Conservation (phyloP, 2,329 filamentous ascomycete genomes). For the Aspergillus fischeri region DNA sequence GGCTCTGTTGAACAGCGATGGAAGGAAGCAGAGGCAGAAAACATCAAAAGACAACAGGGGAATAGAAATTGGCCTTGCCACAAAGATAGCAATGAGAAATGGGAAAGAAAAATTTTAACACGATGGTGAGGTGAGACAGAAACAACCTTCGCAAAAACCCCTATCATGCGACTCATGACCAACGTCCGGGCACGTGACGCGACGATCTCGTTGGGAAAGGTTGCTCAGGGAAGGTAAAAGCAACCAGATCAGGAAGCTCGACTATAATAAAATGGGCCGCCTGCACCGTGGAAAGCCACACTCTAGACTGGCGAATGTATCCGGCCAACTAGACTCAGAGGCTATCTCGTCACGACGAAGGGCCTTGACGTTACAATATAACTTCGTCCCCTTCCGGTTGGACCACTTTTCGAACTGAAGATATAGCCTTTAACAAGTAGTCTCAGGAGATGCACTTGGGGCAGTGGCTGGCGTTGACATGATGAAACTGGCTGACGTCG, state of each 20-base stretch:
- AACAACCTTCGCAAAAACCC: conserved; percentile 29
- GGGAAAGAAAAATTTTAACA: conserved; percentile 7
- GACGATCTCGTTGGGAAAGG: conserved; percentile 9
- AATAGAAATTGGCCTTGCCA: conserved; percentile 7
- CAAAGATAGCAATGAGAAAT: conserved; percentile 13
- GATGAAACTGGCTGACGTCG: background rate
- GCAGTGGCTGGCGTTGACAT: background rate
- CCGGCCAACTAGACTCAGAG: background rate
- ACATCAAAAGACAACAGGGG: conserved; percentile 3
- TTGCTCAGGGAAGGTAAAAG: conserved; percentile 3
- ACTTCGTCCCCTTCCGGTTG: background rate
- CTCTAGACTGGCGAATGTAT: background rate
- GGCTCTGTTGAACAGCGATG: conserved; percentile 6
- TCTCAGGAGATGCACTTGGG: background rate
- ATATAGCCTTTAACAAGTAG: background rate
- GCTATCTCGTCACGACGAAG: background rate
- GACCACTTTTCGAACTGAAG: background rate
- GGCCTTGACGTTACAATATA: background rate
- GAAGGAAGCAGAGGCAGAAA: background rate
- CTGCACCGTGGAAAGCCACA: background rate
- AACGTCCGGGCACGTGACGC: conserved; percentile 9
- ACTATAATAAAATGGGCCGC: conserved; percentile 3
- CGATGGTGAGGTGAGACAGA: conserved; percentile 10
- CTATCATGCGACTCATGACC: conserved; percentile 28
- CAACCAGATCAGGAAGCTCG: conserved; percentile 3